Percentiles rank a stretch among this genome's conserved stretches.
Conservation (phyloP, 768 basidiomycete genomes). For the Kwoniella sp. region DNA sequence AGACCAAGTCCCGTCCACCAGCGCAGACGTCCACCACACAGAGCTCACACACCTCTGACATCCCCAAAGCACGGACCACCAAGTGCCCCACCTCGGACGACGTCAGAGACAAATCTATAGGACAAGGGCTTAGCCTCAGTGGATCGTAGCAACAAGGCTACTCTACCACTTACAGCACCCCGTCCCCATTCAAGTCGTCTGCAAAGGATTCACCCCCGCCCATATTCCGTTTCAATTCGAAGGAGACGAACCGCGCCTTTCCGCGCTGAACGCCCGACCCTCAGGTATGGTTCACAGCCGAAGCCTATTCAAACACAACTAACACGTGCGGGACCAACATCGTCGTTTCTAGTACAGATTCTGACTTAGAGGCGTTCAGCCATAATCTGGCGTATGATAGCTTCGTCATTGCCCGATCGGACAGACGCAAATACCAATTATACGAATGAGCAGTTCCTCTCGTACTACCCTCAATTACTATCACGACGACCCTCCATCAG, state of each 20-base stretch:
- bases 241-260: constrained; percentile 61
- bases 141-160: constrained; percentile 78
- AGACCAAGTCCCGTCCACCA: background rate
- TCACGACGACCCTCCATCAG: constrained; percentile 74
- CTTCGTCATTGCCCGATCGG: constrained; percentile 65
- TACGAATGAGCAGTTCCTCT: constrained; percentile 82
- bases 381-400: constrained; percentile 83
- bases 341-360: constrained; percentile 76
- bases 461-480: constrained; percentile 79
- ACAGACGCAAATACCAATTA: constrained; percentile 76
- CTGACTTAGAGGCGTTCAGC: constrained; percentile 82
- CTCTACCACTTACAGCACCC: constrained; percentile 77
- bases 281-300: constrained; percentile 69
- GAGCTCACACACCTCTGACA: constrained; percentile 6
- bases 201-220: constrained; percentile 70
- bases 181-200: constrained; percentile 71
- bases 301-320: constrained; percentile 70
- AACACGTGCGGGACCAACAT: constrained; percentile 70
- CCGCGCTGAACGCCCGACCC: constrained; percentile 60
- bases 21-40: background rate
- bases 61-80: constrained; percentile 14
- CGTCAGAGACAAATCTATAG: constrained; percentile 64
- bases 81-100: constrained; percentile 6
- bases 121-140: constrained; percentile 75
- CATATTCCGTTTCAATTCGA: constrained; percentile 67